Evolutionary conservation across 306 rosid genomes (phyloP).

Genomic region (Cicer yamashitae): DNA sequence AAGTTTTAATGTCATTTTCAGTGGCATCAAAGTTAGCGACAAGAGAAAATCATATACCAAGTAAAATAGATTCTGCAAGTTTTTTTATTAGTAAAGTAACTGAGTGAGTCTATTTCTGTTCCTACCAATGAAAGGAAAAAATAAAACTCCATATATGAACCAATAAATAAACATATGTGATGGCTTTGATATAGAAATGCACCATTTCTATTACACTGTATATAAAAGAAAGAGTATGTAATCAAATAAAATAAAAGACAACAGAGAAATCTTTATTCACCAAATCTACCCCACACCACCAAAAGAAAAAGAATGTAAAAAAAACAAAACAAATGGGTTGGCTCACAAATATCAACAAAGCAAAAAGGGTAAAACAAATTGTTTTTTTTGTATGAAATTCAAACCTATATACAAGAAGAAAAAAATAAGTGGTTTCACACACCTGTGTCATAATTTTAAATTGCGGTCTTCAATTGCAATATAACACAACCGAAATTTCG

Average conservation of each 20-base stretch:
- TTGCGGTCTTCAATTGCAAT: too few relatives aligned
- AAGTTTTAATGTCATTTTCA: conserved; percentile 41
- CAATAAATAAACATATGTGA: conserved; percentile 41
- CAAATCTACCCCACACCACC: conserved; percentile 58
- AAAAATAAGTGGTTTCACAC: conserved; percentile 56
- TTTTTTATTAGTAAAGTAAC: conserved; percentile 38
- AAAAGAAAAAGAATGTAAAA: neutral
- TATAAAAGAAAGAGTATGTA: conserved; percentile 39
- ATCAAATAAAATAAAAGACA: conserved; percentile 6
- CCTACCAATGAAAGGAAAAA: conserved; percentile 38
- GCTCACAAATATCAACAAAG: conserved; percentile 54
- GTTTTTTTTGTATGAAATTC: conserved; percentile 50
- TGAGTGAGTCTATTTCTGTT: conserved; percentile 3
- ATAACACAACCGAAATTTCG: too few relatives aligned
- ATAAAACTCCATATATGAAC: conserved; percentile 30
- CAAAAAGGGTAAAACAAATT: conserved; percentile 44
- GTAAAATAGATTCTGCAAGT: conserved; percentile 37
- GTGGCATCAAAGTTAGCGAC: conserved; percentile 23
- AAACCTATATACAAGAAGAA: conserved; percentile 54
- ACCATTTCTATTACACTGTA: conserved; percentile 46
- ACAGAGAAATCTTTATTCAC: conserved; percentile 48
- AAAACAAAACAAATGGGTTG: conserved; percentile 44
- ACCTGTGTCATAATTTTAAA: conserved; percentile 18
- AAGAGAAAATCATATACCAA: conserved; percentile 30
- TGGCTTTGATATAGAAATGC: conserved; percentile 47